phyloP scores from a whole-genome alignment of 495 filamentous ascomycete species.

The Aspergillus biplanus region DNA sequence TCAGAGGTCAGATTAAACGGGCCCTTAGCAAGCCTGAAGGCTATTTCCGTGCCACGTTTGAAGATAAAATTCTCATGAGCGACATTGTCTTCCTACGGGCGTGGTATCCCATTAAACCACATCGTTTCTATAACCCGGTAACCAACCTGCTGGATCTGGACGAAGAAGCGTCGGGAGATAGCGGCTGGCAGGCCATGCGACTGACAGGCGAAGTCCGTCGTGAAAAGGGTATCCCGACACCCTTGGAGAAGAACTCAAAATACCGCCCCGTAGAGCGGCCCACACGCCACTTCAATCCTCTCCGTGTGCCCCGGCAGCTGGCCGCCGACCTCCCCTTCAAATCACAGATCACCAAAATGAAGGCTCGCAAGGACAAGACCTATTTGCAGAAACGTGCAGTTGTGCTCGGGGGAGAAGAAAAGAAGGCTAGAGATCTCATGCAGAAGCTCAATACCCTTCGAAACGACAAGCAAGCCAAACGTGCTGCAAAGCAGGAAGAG shows the following conservation, averaged over 20 bases:
- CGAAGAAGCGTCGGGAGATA: constrained; percentile 39
- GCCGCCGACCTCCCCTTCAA: constrained; percentile 89
- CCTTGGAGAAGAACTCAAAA: constrained; percentile 73
- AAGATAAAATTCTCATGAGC: constrained; percentile 95
- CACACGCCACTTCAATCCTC: constrained; percentile 88
- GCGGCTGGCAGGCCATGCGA: constrained; percentile 83
- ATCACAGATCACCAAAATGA: constrained; percentile 83
- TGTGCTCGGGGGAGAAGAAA: constrained; percentile 81
- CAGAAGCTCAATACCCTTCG: constrained; percentile 89
- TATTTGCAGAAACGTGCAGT: constrained; percentile 95
- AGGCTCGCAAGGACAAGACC: constrained; percentile 76
- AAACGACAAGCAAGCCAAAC: constrained; percentile 86
- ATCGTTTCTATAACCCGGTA: constrained; percentile 94
- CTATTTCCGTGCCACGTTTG: constrained; percentile 93
- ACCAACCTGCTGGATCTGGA: constrained; percentile 76
- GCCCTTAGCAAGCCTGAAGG: constrained; percentile 91
- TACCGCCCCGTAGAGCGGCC: constrained; percentile 83
- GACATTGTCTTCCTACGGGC: constrained; percentile 95
- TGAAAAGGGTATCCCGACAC: constrained; percentile 74
- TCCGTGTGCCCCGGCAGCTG: constrained; percentile 82
- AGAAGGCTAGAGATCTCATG: constrained; percentile 84
- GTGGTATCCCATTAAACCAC: constrained; percentile 94
- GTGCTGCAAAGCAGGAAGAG: constrained; percentile 81
- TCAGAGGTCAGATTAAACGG: constrained; percentile 94
- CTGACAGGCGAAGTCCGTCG: constrained; percentile 91